Base-by-base conservation (phyloP, 2,329 filamentous ascomycete genomes). In the Fusarium luffae region DNA sequence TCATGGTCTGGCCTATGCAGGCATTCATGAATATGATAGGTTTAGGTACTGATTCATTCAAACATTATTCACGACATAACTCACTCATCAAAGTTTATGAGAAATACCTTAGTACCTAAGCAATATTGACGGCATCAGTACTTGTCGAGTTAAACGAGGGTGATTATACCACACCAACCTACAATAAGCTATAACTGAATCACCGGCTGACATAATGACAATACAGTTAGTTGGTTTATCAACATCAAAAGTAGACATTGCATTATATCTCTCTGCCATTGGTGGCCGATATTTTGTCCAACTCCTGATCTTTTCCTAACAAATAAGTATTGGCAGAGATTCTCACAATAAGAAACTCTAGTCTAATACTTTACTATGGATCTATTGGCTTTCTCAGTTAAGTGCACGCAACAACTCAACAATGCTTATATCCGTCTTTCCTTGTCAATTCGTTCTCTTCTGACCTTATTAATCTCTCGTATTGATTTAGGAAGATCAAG, bases 401-500 rank as follows among this genome's bases (percentile, higher is more conserved):
- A 37, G 21, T n/a, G 18, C 4, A n/a, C 10, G 16, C 18, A 37
- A n/a, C 18, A 40, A 14, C 9, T 27, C 6, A 5, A 16, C 4
- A 41, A 28, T 13, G 18, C 25, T 49, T 16, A 49, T 40, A 54
- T 41, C 5, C 28, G 18, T 8, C 28, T 60, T 34, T 52, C 47
- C n/a, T 28, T 48, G 23, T 49, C 18, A 34, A 52, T 13, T 30
- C 63, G 43, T 13, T 65, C 42, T 28, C 14, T n/a, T 40, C 25
- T 54, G 11, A 30, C n/a, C 23, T 18, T 44, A 5, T 25, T 30
- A 6, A 60, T 25, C 10, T 41, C 62, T 34, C 19, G 34, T 11
- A 65, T 30, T 12, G 47, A 42, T 41, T 25, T 21, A 37, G 47
- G 8, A 21, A 66, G 32, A 13, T 66, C 28, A 40, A 65, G n/a